These are phyloP conservation scores for Nitzschia putrida DNA, from an alignment of 108 stramenopile species.

Conservation along the genomic window DNA sequence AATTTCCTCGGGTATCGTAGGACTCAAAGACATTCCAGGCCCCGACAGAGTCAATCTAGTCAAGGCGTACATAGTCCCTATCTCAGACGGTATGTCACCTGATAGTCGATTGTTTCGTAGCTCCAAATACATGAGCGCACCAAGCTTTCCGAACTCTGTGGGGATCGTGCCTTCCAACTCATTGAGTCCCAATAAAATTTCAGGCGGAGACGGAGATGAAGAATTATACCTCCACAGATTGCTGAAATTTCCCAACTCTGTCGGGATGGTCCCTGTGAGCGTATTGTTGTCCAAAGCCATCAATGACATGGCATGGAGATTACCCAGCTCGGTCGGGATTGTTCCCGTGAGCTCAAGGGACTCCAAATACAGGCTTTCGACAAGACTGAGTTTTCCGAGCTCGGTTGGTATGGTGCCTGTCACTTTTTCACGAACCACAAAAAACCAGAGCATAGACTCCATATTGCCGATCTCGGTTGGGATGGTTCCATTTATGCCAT, in stretches of 20 bases:
- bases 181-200: too few species aligned
- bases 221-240: background rate
- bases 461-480: constrained; percentile 1
- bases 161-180: background rate
- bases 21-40: too few species aligned
- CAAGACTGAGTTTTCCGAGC: background rate
- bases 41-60: too few species aligned
- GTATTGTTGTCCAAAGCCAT: background rate
- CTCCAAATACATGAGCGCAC: background rate
- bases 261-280: background rate
- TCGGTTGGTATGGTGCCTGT: constrained; percentile 9
- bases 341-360: background rate
- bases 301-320: background rate
- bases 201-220: background rate
- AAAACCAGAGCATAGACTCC: background rate
- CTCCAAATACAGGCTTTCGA: background rate
- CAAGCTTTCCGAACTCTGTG: background rate
- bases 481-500: background rate
- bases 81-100: too few species aligned
- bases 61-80: too few species aligned
- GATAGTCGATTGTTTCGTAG: too few species aligned
- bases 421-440: background rate
- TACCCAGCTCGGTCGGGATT: background rate
- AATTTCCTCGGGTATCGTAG: too few species aligned
- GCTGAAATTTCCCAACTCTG: background rate